Evolutionary conservation across 371 early-diverging fungal genomes (phyloP).

Genomic region (Mortierella sp.): DNA sequence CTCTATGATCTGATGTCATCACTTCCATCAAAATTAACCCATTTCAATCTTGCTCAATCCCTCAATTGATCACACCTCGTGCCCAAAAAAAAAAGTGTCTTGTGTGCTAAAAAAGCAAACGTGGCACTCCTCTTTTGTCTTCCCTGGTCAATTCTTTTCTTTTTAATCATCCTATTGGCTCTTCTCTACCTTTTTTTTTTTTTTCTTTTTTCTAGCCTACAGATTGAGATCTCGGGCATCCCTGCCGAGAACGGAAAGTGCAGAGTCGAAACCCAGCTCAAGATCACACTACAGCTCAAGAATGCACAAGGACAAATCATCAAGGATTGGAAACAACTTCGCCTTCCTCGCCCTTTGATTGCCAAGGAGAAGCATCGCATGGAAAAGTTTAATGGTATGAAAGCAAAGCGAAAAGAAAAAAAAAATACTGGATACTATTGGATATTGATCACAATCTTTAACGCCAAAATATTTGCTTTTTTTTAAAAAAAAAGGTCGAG

Average conservation of each 20-base stretch:
- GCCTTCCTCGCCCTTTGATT: constrained; percentile 73
- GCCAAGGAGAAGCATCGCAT: constrained; percentile 68
- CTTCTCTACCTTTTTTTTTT: not conserved
- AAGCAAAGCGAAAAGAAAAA: not conserved
- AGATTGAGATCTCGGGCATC: constrained; percentile 71
- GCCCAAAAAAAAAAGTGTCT: not conserved
- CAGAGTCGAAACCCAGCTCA: constrained; percentile 84
- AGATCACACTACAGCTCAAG: constrained; percentile 73
- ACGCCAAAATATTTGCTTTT: not conserved
- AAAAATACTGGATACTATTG: not conserved
- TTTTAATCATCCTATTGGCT: too few relatives aligned
- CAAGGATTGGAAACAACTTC: constrained; percentile 73
- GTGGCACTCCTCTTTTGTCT: not conserved
- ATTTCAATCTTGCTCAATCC: too few relatives aligned
- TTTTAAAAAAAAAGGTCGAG: constrained; percentile 35
- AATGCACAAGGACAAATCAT: constrained; percentile 67
- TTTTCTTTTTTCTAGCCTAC: constrained; percentile 36
- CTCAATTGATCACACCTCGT: not conserved
- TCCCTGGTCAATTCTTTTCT: not conserved
- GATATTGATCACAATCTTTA: not conserved
- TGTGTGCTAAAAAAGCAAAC: not conserved
- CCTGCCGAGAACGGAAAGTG: constrained; percentile 79
- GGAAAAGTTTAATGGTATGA: constrained; percentile 55
- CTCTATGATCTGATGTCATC: too few relatives aligned
- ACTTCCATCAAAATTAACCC: too few relatives aligned